Conservation (phyloP, 192 early-diverging fungal genomes). For the Fimicolochytrium jonesii region DNA sequence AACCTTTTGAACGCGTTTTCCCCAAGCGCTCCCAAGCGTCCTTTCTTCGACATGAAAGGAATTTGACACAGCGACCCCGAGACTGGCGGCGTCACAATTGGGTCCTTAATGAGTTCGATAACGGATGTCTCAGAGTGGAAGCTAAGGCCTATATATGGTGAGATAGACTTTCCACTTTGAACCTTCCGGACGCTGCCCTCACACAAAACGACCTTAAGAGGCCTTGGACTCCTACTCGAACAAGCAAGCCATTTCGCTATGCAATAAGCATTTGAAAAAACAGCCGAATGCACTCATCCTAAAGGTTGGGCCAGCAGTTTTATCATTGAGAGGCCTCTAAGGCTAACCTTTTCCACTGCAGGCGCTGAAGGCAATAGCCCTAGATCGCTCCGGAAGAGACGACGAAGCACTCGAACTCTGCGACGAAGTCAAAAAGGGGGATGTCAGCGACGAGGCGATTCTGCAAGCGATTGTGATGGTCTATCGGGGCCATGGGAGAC, state of each 20-base stretch:
- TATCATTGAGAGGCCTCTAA: background rate
- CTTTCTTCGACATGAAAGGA: no score
- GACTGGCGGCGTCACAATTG: no score
- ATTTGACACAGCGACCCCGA: no score
- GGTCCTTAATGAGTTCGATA: background rate
- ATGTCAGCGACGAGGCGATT: slow-evolving; percentile 56
- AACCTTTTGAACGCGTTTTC: no score
- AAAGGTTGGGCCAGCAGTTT: slow-evolving; percentile 44
- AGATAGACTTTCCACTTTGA: background rate
- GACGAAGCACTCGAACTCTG: slow-evolving; percentile 64
- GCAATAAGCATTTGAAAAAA: slow-evolving; percentile 70
- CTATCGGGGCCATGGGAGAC: slow-evolving; percentile 45
- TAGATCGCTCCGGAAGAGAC: slow-evolving; percentile 58
- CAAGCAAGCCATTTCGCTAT: slow-evolving; percentile 56
- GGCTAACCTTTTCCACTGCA: slow-evolving; percentile 21
- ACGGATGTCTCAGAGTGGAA: slow-evolving; percentile 37
- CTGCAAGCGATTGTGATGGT: slow-evolving; percentile 61
- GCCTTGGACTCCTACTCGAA: slow-evolving; percentile 41
- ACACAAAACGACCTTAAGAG: background rate
- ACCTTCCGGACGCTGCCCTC: background rate
- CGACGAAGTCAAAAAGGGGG: slow-evolving; percentile 54
- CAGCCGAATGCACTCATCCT: slow-evolving; percentile 55
- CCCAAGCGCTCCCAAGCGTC: no score
- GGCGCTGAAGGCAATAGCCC: slow-evolving; percentile 70
- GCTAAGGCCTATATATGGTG: slow-evolving; percentile 62